A percentile compares a stretch with the other conserved stretches of the same genome.
phyloP scores from a whole-genome alignment of 1,284 basidiomycete genomes.

The Sporisorium scitamineum region DNA sequence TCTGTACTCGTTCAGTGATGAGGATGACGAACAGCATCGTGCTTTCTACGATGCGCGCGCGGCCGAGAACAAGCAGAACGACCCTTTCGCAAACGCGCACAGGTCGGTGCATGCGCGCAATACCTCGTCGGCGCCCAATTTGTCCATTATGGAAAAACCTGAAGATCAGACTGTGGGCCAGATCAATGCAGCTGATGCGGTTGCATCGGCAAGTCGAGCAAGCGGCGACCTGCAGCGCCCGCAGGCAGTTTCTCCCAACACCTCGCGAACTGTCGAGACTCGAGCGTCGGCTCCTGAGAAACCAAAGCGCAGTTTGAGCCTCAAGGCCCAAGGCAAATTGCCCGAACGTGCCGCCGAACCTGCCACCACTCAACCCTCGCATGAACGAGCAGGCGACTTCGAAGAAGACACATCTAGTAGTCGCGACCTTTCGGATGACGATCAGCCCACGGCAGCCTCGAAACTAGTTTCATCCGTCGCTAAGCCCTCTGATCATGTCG shows the following conservation, averaged over 20 bases:
- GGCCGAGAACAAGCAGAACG: constrained; percentile 1
- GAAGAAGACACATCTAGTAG: constrained; percentile 52
- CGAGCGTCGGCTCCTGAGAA: not conserved
- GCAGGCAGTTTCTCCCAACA: not conserved
- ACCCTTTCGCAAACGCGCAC: constrained; percentile 22
- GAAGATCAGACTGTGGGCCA: not conserved
- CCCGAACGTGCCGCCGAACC: constrained; percentile 22
- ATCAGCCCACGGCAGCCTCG: not conserved
- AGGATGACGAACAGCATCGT: constrained; percentile 39
- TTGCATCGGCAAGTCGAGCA: not conserved
- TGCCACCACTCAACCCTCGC: not conserved
- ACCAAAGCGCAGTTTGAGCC: constrained; percentile 22
- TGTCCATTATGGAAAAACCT: constrained; percentile 1
- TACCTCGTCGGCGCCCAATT: constrained; percentile 31
- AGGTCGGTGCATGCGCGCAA: constrained; percentile 31
- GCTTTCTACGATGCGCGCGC: constrained; percentile 28
- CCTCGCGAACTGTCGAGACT: not conserved
- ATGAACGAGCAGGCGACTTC: constrained; percentile 36
- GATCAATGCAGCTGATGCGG: not conserved
- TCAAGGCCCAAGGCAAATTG: constrained; percentile 38
- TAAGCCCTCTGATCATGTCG: not conserved
- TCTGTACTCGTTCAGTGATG: constrained; percentile 44
- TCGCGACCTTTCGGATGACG: constrained; percentile 35
- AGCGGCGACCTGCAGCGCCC: not conserved
- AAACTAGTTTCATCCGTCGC: not conserved